Evolutionary conservation across 2,329 filamentous ascomycete genomes (phyloP).

Genomic region (Fusarium bactridioides): DNA sequence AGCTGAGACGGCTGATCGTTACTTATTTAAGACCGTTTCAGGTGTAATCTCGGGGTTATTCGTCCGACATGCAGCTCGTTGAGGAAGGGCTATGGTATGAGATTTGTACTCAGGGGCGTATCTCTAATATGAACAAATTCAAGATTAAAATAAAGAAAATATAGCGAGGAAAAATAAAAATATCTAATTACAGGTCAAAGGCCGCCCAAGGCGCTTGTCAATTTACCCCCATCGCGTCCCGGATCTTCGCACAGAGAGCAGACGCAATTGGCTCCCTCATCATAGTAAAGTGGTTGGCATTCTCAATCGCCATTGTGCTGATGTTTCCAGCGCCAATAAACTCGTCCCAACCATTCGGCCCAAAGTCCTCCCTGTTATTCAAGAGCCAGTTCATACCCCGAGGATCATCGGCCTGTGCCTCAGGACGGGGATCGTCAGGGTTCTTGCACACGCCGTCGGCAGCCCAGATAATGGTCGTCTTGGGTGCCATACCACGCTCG

Average conservation of each 20-base stretch:
- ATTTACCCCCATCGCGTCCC: neutral
- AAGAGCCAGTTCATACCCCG: neutral
- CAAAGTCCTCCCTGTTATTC: neutral
- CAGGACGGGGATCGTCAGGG: neutral
- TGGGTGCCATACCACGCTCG: neutral
- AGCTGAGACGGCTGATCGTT: too few relatives aligned
- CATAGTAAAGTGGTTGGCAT: neutral
- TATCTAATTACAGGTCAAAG: too few relatives aligned
- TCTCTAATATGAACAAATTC: too few relatives aligned
- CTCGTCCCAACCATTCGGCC: neutral
- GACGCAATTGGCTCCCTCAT: neutral
- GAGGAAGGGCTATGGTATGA: too few relatives aligned
- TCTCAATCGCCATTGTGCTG: neutral
- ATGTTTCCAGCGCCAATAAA: neutral
- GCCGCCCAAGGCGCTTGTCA: neutral
- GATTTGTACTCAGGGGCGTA: too few relatives aligned
- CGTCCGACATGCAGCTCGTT: too few relatives aligned
- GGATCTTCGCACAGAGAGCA: neutral
- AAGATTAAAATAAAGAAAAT: too few relatives aligned
- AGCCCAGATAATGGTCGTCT: neutral
- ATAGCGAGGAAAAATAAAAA: too few relatives aligned
- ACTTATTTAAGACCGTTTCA: too few relatives aligned
- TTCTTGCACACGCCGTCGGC: neutral
- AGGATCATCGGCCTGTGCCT: neutral
- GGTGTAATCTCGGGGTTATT: too few relatives aligned